Base-by-base conservation (phyloP, 169 alveolate genomes). In the Toxoplasma gondii region DNA sequence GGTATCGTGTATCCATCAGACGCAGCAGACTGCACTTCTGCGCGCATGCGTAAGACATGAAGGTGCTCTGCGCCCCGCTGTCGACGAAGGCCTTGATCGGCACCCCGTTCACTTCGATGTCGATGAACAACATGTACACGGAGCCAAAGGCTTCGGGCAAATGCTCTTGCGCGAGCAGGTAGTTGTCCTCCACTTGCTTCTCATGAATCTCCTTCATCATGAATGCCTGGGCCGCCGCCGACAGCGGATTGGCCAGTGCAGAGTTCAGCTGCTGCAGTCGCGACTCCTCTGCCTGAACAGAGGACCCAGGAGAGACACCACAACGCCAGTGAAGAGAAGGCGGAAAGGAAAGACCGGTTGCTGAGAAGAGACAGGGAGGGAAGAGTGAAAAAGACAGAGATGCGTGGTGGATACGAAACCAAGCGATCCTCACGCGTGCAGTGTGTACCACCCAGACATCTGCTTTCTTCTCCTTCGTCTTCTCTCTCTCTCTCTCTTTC, bases 51-150 rank as follows among this genome's bases (percentile, higher is more conserved):
- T 95, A 94, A 45, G 99, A 98, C 98, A 99, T 98, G 58, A 99
- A 98, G 38, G 99, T 98, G 67, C 98, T 96, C 97, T 99, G 99
- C 5, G 99, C 99, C 29, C 99, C 99, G 83, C 99, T 98, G 96
- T 99, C 99, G 29, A 99, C 99, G 84, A 99, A 97, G 29, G 99
- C 99, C 82, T 97, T 96, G 41, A 98, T 94, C 49, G 96, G 97
- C 7, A 97, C 97, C 39, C 98, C 97, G 96, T 98, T 98, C 67
- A 99, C 97, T 91, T 97, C 98, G 43, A 97, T 96, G 81, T 97
- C 97, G 82, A 99, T 97, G 96, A 97, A 98, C 80, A 99, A 97
- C 99, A 98, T 98, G 91, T 95, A 96, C 24, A 98, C 98, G 39
- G 95, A 96, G 27, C 96, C 96, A 80, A 94, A 94, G 22, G 95